Percentiles rank a stretch among this genome's conserved stretches.
Conservation (phyloP, 2,329 filamentous ascomycete species). For the Cordyceps farinosa region DNA sequence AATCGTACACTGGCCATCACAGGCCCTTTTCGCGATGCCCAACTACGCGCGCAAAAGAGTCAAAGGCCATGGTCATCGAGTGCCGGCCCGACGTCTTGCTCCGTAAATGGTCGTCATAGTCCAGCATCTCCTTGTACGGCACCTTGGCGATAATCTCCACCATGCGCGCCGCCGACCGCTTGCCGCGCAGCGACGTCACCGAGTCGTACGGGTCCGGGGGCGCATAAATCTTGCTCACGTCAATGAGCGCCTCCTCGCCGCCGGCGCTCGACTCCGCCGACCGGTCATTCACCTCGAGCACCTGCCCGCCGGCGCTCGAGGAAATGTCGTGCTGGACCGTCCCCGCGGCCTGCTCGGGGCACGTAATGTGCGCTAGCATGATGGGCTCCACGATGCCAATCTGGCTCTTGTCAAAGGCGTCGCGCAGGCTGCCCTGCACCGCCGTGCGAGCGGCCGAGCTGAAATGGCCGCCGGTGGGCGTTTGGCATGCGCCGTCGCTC, state of each 20-base stretch:
- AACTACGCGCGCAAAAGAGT: slow-evolving; percentile 54
- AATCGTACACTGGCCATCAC: slow-evolving; percentile 24
- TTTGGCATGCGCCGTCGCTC: slow-evolving; percentile 48
- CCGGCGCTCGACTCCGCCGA: slow-evolving; percentile 33
- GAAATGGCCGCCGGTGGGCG: slow-evolving; percentile 65
- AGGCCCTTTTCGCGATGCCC: slow-evolving; percentile 51
- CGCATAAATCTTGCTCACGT: slow-evolving; percentile 74
- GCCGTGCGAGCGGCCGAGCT: slow-evolving; percentile 59
- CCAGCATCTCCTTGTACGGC: slow-evolving; percentile 93
- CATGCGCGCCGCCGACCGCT: slow-evolving; percentile 47
- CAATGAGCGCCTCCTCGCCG: slow-evolving; percentile 48
- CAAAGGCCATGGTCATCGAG: slow-evolving; percentile 56
- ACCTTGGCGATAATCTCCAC: slow-evolving; percentile 78
- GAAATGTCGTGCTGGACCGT: slow-evolving; percentile 79
- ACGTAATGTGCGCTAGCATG: slow-evolving; percentile 83
- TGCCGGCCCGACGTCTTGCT: slow-evolving; percentile 82
- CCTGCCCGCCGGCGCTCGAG: slow-evolving; percentile 65
- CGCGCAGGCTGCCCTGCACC: slow-evolving; percentile 65
- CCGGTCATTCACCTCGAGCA: slow-evolving; percentile 65
- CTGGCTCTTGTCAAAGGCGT: slow-evolving; percentile 50
- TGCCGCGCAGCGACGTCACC: slow-evolving; percentile 53
- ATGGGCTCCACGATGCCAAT: slow-evolving; percentile 85
- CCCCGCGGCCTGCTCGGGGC: slow-evolving; percentile 77
- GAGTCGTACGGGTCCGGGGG: slow-evolving; percentile 78
- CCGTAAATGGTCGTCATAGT: slow-evolving; percentile 84